These are phyloP conservation scores for Populus ilicifolia DNA, from an alignment of 345 rosid genomes.

Conservation along the genomic window DNA sequence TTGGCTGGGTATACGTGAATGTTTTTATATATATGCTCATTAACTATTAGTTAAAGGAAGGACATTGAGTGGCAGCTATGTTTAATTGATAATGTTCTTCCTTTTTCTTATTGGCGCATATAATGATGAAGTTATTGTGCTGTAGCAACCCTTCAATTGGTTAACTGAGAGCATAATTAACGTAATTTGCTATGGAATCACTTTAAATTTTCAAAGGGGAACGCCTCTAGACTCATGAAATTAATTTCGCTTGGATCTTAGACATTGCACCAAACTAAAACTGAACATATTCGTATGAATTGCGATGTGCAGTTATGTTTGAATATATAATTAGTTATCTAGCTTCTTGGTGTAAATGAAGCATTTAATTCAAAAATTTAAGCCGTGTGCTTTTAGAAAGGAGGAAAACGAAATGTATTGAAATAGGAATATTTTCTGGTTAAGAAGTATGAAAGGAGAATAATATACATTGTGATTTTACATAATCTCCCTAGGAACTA, in stretches of 20 bases:
- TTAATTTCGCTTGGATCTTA: no score
- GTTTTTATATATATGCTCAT: not conserved
- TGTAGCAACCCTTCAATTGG: not conserved
- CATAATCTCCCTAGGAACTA: conserved; percentile 11
- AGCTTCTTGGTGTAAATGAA: no score
- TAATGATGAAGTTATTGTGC: not conserved
- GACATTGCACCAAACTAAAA: no score
- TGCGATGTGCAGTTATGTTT: not conserved
- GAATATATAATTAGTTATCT: not conserved
- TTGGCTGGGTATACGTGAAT: not conserved
- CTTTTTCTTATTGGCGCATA: not conserved
- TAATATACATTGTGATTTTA: conserved; percentile 37
- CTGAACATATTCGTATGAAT: no score
- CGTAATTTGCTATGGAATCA: no score
- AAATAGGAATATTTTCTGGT: not conserved
- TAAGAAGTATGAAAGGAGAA: not conserved
- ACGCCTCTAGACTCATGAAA: no score
- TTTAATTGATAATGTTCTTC: not conserved
- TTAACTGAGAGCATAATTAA: no score
- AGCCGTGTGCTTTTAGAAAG: not conserved
- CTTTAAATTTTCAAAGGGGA: no score
- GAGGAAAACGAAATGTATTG: not conserved
- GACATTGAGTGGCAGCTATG: not conserved
- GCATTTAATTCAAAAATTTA: no score
- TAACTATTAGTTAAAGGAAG: not conserved